phyloP scores from a whole-genome alignment of 495 filamentous ascomycete species.

The Neurospora cerealis region DNA sequence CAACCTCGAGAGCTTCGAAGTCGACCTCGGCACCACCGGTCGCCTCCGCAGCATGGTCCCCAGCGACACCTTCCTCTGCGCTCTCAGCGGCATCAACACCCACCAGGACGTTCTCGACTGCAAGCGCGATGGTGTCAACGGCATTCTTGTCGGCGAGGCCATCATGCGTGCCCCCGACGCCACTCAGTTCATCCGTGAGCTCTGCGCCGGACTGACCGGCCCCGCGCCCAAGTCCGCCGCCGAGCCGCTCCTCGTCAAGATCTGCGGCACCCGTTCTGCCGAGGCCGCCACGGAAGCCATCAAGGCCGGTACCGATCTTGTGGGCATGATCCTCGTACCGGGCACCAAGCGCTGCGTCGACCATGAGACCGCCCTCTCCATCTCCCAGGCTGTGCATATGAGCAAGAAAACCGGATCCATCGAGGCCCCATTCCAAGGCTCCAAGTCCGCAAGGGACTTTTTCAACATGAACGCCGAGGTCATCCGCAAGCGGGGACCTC shows the following conservation, averaged over 20 bases:
- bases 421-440: constrained; percentile 1
- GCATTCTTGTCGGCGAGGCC: constrained; percentile 89
- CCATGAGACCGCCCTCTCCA: constrained; percentile 64
- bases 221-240: constrained; percentile 16
- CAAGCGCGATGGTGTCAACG: constrained; percentile 78
- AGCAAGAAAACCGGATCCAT: constrained; percentile 10
- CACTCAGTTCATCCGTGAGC: constrained; percentile 61
- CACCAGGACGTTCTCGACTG: constrained; percentile 87
- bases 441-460: constrained; percentile 32
- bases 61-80: constrained; percentile 80
- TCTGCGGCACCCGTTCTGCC: constrained; percentile 83
- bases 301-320: constrained; percentile 79
- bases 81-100: constrained; percentile 86
- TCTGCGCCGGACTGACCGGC: constrained; percentile 52
- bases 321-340: constrained; percentile 85
- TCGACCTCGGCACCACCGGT: constrained; percentile 90
- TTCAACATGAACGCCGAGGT: constrained; percentile 30
- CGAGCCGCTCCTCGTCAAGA: constrained; percentile 65
- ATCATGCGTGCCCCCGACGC: constrained; percentile 87
- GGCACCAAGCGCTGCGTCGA: constrained; percentile 70
- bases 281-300: constrained; percentile 74
- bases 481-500: constrained; percentile 41
- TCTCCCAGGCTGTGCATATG: constrained; percentile 64
- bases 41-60: constrained; percentile 79
- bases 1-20: constrained; percentile 90